Evolutionary conservation across 108 stramenopile species (phyloP).

Genomic region (Cyclostephanos invisitatus): DNA sequence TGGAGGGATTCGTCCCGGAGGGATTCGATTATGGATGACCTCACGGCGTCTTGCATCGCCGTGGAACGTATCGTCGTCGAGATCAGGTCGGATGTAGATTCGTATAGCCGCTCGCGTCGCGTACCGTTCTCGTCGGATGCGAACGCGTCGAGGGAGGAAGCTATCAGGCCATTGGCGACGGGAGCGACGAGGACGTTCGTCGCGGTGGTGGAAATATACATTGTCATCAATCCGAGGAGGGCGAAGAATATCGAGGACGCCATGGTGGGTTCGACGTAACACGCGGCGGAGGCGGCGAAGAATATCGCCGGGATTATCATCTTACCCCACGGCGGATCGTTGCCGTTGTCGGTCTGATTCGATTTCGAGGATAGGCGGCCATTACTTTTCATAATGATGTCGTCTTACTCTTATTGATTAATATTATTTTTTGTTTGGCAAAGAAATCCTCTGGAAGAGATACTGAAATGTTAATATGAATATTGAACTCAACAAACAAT

Average conservation of each 20-base stretch:
- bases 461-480: too few relatives aligned
- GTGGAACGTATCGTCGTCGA: conserved; percentile 26
- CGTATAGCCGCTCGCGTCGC: conserved; percentile 21
- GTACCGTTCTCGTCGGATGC: conserved; percentile 15
- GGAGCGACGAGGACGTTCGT: conserved; percentile 18
- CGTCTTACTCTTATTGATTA: too few relatives aligned
- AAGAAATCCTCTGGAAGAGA: too few relatives aligned
- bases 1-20: conserved; percentile 29
- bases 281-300: conserved; percentile 22
- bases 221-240: conserved; percentile 18
- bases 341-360: background rate
- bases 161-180: conserved; percentile 14
- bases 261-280: conserved; percentile 18
- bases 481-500: too few relatives aligned
- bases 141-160: conserved; percentile 24
- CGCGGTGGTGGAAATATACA: conserved; percentile 21
- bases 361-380: background rate
- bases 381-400: too few relatives aligned
- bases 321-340: conserved; percentile 19
- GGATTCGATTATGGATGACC: conserved; percentile 16
- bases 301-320: conserved; percentile 16
- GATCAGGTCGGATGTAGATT: conserved; percentile 16
- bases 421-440: too few relatives aligned
- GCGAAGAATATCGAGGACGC: conserved; percentile 21
- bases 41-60: conserved; percentile 17